Conservation (phyloP, 306 rosid species). For the Cotoneaster glaucophyllus region DNA sequence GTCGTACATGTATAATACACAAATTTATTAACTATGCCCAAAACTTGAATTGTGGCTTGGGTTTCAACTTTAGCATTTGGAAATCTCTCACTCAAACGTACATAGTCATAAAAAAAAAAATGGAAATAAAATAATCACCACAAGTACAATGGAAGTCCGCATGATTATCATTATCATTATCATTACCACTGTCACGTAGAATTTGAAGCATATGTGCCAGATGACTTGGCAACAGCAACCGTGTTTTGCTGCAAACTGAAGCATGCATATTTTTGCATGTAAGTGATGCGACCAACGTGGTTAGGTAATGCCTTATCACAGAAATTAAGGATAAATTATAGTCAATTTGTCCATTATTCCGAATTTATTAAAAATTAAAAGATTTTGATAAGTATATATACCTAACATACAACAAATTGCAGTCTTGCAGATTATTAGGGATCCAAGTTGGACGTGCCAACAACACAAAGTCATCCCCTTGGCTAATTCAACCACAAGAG, state of each 20-base stretch:
- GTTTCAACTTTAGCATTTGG: too few relatives aligned
- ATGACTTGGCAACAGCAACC: not conserved
- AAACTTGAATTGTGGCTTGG: too few relatives aligned
- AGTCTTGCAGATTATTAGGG: not conserved
- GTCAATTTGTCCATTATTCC: not conserved
- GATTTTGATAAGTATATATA: too few relatives aligned
- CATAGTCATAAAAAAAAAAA: too few relatives aligned
- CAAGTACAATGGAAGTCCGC: not conserved
- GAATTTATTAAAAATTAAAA: not conserved
- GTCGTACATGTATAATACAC: too few relatives aligned
- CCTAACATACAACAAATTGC: not conserved
- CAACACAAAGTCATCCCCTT: not conserved
- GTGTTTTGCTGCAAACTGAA: not conserved
- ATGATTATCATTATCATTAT: not conserved
- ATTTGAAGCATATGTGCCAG: not conserved
- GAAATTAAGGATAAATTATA: not conserved
- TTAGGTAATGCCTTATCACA: not conserved
- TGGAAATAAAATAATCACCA: not conserved
- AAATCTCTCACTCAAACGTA: too few relatives aligned
- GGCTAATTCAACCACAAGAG: not conserved
- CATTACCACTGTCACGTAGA: not conserved
- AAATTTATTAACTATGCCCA: too few relatives aligned
- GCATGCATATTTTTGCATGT: not conserved
- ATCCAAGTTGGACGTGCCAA: not conserved
- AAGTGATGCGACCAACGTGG: not conserved